Percentiles rank a stretch among this genome's conserved stretches.
These are phyloP conservation scores for Citrus maxima DNA, from an alignment of 345 rosid species.

Conservation along the genomic window DNA sequence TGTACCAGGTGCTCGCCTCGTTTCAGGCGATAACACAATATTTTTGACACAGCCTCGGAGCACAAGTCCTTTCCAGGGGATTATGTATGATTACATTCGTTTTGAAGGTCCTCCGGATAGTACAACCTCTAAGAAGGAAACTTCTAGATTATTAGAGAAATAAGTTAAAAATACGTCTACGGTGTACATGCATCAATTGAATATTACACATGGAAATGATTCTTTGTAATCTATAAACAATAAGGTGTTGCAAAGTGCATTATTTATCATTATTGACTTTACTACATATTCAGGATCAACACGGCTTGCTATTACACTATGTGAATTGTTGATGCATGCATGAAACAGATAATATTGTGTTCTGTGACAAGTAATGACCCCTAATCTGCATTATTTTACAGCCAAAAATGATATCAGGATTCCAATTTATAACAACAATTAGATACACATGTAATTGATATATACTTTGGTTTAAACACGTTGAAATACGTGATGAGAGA, in stretches of 20 bases:
- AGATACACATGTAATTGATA: no score
- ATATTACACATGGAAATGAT: background rate
- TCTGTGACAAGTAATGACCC: background rate
- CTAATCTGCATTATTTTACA: background rate
- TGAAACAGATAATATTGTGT: background rate
- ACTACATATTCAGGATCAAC: background rate
- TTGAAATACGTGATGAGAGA: no score
- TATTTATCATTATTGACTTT: no score
- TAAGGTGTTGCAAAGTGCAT: no score
- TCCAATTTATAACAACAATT: no score
- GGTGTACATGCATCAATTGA: background rate
- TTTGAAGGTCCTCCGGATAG: constrained; percentile 52
- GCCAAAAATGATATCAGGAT: background rate
- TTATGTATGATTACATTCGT: constrained; percentile 85
- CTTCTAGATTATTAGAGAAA: background rate
- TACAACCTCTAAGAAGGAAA: background rate
- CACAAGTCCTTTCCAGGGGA: constrained; percentile 62
- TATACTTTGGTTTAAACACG: no score
- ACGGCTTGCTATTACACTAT: background rate
- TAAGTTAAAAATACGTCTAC: background rate
- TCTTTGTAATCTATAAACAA: background rate
- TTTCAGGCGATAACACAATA: constrained; percentile 58
- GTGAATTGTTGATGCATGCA: background rate
- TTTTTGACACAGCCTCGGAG: constrained; percentile 57
- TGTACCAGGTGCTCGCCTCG: constrained; percentile 39